Base-by-base conservation (phyloP, 495 filamentous ascomycete genomes). In the Podospora sp. region DNA sequence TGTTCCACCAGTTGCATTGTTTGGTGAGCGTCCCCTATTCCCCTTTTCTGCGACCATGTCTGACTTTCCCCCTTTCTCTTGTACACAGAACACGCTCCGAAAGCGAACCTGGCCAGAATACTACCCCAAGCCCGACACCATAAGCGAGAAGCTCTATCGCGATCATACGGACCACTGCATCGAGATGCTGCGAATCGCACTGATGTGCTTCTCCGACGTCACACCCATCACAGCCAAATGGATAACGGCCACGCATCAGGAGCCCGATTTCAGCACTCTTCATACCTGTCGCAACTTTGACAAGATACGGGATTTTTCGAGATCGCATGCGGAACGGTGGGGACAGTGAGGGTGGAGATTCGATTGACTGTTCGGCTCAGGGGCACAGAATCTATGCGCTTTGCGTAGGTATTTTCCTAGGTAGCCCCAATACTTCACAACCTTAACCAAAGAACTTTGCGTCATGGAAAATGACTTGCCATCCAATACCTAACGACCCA, bases 231-330 rank as follows among this genome's bases (percentile, higher is more conserved):
- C 56, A 6, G 21, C 56, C 6, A 59, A 27, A 7, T 59, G 5
- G 3, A 5, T 59, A n/a, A 6, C n/a, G 20, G 6, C 6, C 6
- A 59, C n/a, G 7, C 56, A 59, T 33, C 4, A 8, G 21, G 56
- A 24, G 20, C 22, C 56, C 3, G 56, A 59, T 24, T 59, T 59
- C 50, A 59, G 56, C 26, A 59, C 56, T 6, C 20, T 3, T 0
- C 40, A 29, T 18, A 60, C 58, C 9, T 36, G 33, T 40, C 60
- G 35, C n/a, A 63, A 63, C 51, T 63, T 62, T 29, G 56, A 59
- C 22, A 59, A 33, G 56, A 59, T 59, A 59, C 25, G 14, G 7
- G 56, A 59, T 9, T 59, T 6, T 25, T 8, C 24, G 6, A 22
- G 25, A 25, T 6, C 14, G 26, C n/a, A 59, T 33, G 56, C 22